phyloP scores from a whole-genome alignment of 2,329 filamentous ascomycete species.

The Thelonectria discophora region DNA sequence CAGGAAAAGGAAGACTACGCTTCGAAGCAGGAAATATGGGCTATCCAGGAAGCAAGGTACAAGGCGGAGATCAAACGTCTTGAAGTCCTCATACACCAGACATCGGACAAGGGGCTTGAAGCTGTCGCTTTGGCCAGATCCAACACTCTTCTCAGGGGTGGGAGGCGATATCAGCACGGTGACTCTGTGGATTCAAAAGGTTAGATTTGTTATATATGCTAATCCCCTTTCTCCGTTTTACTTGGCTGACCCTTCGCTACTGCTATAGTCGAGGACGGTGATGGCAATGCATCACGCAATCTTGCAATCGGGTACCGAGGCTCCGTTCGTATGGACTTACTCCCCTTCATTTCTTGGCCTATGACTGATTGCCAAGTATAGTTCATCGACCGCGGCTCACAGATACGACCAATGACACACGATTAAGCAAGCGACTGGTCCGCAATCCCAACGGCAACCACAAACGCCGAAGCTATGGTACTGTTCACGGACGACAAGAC shows the following conservation, averaged over 20 bases:
- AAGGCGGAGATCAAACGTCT: slow-evolving; percentile 46
- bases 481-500: not conserved
- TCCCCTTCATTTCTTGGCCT: too few species aligned
- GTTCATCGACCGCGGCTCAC: slow-evolving; percentile 35
- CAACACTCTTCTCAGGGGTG: slow-evolving; percentile 47
- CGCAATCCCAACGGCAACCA: slow-evolving; percentile 2
- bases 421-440: slow-evolving; percentile 44
- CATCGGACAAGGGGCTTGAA: slow-evolving; percentile 54
- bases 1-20: slow-evolving; percentile 50
- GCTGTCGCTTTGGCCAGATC: slow-evolving; percentile 55
- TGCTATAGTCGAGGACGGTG: not conserved
- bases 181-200: not conserved
- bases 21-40: slow-evolving; percentile 34
- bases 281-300: not conserved
- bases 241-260: slow-evolving; percentile 12
- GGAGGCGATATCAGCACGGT: not conserved
- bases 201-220: not conserved
- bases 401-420: slow-evolving; percentile 42
- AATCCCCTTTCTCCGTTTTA: not conserved
- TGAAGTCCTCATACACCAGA: slow-evolving; percentile 46
- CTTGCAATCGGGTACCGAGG: slow-evolving; percentile 21
- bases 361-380: slow-evolving; percentile 10
- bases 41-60: slow-evolving; percentile 35
- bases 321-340: slow-evolving; percentile 28
- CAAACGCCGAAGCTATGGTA: not conserved